These are phyloP conservation scores for Candolleomyces efflorescens DNA, from an alignment of 768 basidiomycete genomes.

Conservation along the genomic window DNA sequence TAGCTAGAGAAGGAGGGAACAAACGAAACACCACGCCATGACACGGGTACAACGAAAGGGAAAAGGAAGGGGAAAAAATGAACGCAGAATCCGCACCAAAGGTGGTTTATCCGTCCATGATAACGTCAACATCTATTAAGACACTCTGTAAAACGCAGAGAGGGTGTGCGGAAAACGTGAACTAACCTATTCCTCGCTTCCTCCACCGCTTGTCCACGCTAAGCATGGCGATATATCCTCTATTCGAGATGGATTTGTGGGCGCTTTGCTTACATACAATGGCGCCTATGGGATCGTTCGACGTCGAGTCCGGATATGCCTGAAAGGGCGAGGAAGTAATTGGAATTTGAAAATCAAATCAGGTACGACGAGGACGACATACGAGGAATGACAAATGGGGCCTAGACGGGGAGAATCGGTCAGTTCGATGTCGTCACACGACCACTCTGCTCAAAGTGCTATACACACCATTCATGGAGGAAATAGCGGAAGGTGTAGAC, in stretches of 20 bases:
- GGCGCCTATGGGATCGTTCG: conserved; percentile 71
- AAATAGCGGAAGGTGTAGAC: conserved; percentile 98
- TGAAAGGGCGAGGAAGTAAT: conserved; percentile 17
- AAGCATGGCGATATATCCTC: conserved; percentile 99
- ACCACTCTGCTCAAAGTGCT: conserved; percentile 14
- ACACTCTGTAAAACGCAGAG: conserved; percentile 37
- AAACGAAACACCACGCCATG: not conserved
- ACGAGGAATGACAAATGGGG: conserved; percentile 86
- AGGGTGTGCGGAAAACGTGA: conserved; percentile 22
- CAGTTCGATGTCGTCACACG: conserved; percentile 25
- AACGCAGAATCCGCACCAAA: conserved; percentile 37
- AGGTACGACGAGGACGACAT: conserved; percentile 10
- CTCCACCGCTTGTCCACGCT: conserved; percentile 82
- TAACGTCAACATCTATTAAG: conserved; percentile 32
- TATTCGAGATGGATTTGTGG: conserved; percentile 68
- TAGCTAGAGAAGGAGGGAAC: conserved; percentile 51
- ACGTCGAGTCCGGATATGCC: conserved; percentile 52
- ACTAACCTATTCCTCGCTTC: conserved; percentile 89
- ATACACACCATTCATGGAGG: conserved; percentile 85
- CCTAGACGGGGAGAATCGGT: conserved; percentile 42
- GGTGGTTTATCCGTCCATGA: conserved; percentile 25
- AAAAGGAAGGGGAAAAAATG: conserved; percentile 15
- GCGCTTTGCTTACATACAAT: conserved; percentile 97
- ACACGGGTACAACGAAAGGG: not conserved
- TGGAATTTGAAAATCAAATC: not conserved